Evolutionary conservation across 305 asterid species (phyloP), one percentile per base, ranked within the genome.

Genomic region (Lippia alba): DNA sequence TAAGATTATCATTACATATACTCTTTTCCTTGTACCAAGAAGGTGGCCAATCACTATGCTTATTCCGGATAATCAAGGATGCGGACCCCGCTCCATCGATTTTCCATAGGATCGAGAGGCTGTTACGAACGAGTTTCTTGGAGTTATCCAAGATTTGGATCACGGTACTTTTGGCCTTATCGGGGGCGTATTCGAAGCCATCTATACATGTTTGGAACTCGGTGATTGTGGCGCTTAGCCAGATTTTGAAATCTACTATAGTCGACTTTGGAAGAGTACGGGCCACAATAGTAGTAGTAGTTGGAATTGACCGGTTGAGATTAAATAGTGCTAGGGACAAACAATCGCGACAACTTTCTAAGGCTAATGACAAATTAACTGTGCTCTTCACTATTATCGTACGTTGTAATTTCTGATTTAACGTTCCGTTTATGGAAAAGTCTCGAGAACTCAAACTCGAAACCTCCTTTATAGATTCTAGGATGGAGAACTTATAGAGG

Each of bases 131-230:
- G 54, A 46, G 44, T 48, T 63, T 41, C n/a, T 24, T 44, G 6
- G 80, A 50, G 2, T 32, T 71, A 40, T 66, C 59, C 48, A 73
- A 59, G 14, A 18, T 59, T 33, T 30, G 32, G 18, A 2, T 4
- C 8, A 61, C 79, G 9, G 34, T n/a, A 4, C 36, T 48, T 58
- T 30, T 68, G 5, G 8, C 59, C 24, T 48, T 24, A 33, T 40
- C 1, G 0, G 73, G 41, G 3, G 58, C 61, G 15, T 56, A 56
- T 45, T 30, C 69, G 41, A 70, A 61, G 41, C 59, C 72, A 16
- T 79, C 72, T 8, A 59, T 56, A 54, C 79, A 74, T 17, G 74
- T 66, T n/a, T 56, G 12, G 59, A 74, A 40, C 64, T 56, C 44
- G 0, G 68, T 55, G 1, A 36, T 41, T 2, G 66, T 44, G 19